Percentiles rank a stretch among this genome's conserved stretches.
These are phyloP conservation scores for Pythium myriotylum DNA, from an alignment of 352 stramenopile species.

Conservation along the genomic window DNA sequence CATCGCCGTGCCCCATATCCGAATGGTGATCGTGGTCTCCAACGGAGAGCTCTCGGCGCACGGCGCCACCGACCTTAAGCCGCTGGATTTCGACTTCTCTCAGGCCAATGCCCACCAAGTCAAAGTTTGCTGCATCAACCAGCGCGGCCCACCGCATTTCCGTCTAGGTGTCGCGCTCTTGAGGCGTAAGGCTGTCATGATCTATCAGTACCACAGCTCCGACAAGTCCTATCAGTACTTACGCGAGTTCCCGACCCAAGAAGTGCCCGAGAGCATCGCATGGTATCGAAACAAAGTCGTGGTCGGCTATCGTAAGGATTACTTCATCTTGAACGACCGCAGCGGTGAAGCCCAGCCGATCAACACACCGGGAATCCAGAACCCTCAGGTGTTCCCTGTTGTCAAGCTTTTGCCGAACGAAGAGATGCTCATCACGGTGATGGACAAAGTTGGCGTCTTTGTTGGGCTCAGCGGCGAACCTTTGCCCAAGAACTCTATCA, in stretches of 20 bases:
- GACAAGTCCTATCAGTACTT: conserved; percentile 84
- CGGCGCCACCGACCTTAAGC: conserved; percentile 78
- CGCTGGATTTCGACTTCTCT: conserved; percentile 79
- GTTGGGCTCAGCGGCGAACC: conserved; percentile 80
- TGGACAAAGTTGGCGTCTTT: conserved; percentile 85
- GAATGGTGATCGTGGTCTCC: conserved; percentile 83
- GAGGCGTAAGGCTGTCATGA: conserved; percentile 63
- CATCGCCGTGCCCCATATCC: conserved; percentile 84
- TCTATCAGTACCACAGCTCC: conserved; percentile 83
- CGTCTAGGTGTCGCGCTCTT: conserved; percentile 72
- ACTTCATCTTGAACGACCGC: conserved; percentile 85
- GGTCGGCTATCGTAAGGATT: conserved; percentile 74
- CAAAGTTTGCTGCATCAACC: conserved; percentile 78
- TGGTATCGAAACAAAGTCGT: conserved; percentile 91
- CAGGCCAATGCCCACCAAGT: conserved; percentile 75
- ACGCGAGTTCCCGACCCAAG: conserved; percentile 73
- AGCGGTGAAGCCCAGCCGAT: conserved; percentile 70
- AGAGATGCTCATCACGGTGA: conserved; percentile 78
- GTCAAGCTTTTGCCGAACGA: conserved; percentile 87
- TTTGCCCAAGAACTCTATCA: conserved; percentile 80
- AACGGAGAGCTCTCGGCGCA: conserved; percentile 77
- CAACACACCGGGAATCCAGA: conserved; percentile 71
- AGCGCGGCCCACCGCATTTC: conserved; percentile 84
- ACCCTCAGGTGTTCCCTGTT: conserved; percentile 64
- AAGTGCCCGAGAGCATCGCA: conserved; percentile 77